Evolutionary conservation across 805 yeast species (phyloP), one percentile per base, ranked within the genome.

Genomic region (Lipomyces starkeyi): DNA sequence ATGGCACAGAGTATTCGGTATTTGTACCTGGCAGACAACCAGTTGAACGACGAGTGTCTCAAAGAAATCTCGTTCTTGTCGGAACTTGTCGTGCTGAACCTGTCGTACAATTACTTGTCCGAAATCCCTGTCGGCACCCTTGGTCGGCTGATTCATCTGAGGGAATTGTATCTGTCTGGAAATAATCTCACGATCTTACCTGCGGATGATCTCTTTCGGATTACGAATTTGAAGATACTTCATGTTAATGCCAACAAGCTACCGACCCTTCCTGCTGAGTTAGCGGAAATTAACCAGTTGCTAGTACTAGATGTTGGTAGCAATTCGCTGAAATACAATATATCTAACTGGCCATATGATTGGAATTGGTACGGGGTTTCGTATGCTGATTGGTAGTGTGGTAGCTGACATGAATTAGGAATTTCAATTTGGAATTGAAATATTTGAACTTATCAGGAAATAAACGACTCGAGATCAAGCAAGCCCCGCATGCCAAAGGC

Each of bases 371-470:
- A 54, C 17, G 67, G 59, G 6, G 14, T 37, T 27, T n/a, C 17
- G 14, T 2, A 9, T 52, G 17, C 32, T 2, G 14, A 35, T 40
- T 17, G 20, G 8, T 17, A 9, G 20, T 29, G 11, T 22, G 11
- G 6, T 54, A 60, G 47, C 34, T 34, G 55, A 55, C 22, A 25
- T 3, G 11, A 1, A 25, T 34, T 8, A 66, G 69, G 71, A 88
- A 90, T 74, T 88, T 88, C 82, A 95, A 95, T 76, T 82, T 84
- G 63, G 86, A 87, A 55, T 82, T 95, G 78, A 87, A 83, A 73
- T 93, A 90, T 74, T 84, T 95, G 76, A 95, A 94, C 77, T 88
- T 95, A 66, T 92, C 98, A 0, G 98, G 98, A 52, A 95, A 95
- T 76, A 90, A 90, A 76, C 84, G 97, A 71, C 87, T 95, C 71